Evolutionary conservation across 805 yeast genomes (phyloP).

Genomic region (Kodamaea sagamina): DNA sequence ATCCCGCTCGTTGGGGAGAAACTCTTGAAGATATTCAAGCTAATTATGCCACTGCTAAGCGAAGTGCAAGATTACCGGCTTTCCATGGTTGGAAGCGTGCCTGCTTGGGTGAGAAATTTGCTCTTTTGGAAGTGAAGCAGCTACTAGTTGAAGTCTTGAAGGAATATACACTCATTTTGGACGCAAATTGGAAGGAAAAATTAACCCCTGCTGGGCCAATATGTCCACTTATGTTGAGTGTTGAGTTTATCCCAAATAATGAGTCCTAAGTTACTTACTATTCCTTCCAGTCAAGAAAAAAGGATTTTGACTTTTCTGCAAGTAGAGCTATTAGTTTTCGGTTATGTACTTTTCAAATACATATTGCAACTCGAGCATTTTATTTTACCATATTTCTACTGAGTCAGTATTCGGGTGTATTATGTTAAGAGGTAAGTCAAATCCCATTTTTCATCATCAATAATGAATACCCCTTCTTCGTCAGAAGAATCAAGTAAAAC

Average conservation of each 20-base stretch:
- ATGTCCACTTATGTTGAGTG: slow-evolving; percentile 44
- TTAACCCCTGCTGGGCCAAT: slow-evolving; percentile 63
- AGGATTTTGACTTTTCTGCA: too few relatives aligned
- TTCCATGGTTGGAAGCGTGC: slow-evolving; percentile 64
- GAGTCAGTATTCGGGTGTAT: too few relatives aligned
- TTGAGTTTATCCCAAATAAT: too few relatives aligned
- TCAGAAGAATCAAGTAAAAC: slow-evolving; percentile 1
- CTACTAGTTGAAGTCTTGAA: slow-evolving; percentile 39
- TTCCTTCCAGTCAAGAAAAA: too few relatives aligned
- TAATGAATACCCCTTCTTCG: not conserved
- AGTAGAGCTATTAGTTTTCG: too few relatives aligned
- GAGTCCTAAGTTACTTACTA: too few relatives aligned
- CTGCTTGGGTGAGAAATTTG: slow-evolving; percentile 61
- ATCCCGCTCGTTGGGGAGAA: slow-evolving; percentile 56
- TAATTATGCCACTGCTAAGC: slow-evolving; percentile 46
- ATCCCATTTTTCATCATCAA: too few relatives aligned
- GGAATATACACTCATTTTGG: slow-evolving; percentile 37
- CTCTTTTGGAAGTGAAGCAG: slow-evolving; percentile 46
- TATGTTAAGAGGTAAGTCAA: too few relatives aligned
- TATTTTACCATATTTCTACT: too few relatives aligned
- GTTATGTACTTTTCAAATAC: too few relatives aligned
- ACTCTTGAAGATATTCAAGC: slow-evolving; percentile 36
- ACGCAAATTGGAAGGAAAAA: slow-evolving; percentile 48
- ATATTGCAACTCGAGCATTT: too few relatives aligned
- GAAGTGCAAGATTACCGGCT: slow-evolving; percentile 48